A percentile compares a stretch with the other conserved stretches of the same genome.
phyloP scores from a whole-genome alignment of 2,329 filamentous ascomycete genomes.

The Pseudocercospora pini-densiflorae region DNA sequence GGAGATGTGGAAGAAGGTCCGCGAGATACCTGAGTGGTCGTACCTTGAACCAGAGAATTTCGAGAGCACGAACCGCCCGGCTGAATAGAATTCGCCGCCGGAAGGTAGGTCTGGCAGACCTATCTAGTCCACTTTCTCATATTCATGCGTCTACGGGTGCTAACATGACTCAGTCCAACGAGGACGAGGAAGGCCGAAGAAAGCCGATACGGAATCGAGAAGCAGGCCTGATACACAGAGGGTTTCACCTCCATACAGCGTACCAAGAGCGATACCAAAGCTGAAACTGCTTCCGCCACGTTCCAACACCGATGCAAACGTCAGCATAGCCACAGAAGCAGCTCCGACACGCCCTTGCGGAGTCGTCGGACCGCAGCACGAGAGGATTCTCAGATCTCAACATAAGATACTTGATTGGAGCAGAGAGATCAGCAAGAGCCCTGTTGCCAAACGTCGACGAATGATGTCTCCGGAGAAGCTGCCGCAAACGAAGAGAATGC shows the following conservation, averaged over 20 bases:
- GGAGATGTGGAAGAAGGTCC: slow-evolving; percentile 93
- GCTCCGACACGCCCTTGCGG: not conserved
- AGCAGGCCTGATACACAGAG: not conserved
- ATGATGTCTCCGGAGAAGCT: not conserved
- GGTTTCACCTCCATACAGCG: not conserved
- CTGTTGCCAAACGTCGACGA: not conserved
- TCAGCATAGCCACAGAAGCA: not conserved
- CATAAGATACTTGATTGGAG: not conserved
- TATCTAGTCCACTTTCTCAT: not conserved
- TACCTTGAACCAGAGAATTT: slow-evolving; percentile 44
- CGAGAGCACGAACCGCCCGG: slow-evolving; percentile 37
- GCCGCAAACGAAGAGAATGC: not conserved
- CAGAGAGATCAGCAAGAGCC: not conserved
- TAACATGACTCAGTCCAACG: not conserved
- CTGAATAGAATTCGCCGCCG: slow-evolving; percentile 23
- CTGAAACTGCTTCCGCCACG: not conserved
- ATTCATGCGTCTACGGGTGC: not conserved
- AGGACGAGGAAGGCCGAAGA: not conserved
- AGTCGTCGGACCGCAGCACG: not conserved
- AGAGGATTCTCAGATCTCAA: not conserved
- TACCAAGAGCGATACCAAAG: not conserved
- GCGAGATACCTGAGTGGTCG: slow-evolving; percentile 87
- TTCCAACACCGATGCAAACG: not conserved
- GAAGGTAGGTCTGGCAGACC: slow-evolving; percentile 6
- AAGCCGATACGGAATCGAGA: not conserved